Evolutionary conservation across 768 basidiomycete genomes (phyloP), one percentile per base, ranked within the genome.

Genomic region (Neoboletus magnificus): DNA sequence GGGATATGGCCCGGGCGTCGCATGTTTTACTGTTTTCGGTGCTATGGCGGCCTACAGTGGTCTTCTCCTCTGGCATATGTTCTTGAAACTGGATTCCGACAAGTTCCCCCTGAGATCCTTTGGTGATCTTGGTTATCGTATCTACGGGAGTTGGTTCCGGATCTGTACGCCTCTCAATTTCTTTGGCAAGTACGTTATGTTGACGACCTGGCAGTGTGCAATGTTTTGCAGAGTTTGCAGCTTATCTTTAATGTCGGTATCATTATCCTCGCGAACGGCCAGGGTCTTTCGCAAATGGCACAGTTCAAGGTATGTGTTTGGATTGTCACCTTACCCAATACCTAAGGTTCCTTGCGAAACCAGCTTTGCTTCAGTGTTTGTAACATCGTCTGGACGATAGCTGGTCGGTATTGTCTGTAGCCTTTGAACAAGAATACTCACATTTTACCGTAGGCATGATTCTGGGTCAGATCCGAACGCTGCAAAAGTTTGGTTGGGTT

Each of bases 1-100:
- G 9, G 83, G 83, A n/a, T 85, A 82, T 74, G 82, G 80, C 8
- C 81, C 83, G 11, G 83, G 83, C 65, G 67, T 62, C 55, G 70
- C 54, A 7, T 65, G 65, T 56, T 61, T 65, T 41, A 50, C 62
- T 42, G 60, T 44, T 27, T 59, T 64, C 9, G 69, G 65, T 50
- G 11, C 73, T 1, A 73, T 80, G 61, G 82, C 84, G 0, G 71
- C 77, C 22, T 83, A 83, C 55, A 82, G 81, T 0, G 83, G 83
- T 4, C 39, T 82, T 36, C 71, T 83, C 15, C 73, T 86, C 12
- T 84, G 82, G 82, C 67, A 76, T 30, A 66, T 85, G 36, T 86
- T 78, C 67, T 56, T 82, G 55, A 77, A 77, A 32, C 65, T 86
- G 44, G 85, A 86, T 62, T 85, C 83, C 5, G 70, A 78, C 1